Evolutionary conservation across 1,284 basidiomycete genomes (phyloP), one percentile per base, ranked within the genome.

Genomic region (Ceratorhiza oryzae-sativae): DNA sequence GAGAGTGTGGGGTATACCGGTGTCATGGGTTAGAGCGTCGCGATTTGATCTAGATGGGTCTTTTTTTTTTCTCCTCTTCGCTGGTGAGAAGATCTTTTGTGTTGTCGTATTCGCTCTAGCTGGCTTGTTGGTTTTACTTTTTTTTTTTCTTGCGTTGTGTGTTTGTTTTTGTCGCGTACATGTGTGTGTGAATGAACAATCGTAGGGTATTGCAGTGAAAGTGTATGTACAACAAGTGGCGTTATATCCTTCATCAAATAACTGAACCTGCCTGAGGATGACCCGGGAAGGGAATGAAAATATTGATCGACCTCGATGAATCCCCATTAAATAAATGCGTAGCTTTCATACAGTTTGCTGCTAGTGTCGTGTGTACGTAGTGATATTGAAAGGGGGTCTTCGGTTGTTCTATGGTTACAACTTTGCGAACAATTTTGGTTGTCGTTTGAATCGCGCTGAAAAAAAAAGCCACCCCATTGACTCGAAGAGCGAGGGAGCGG

Each of bases 1-100:
- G 73, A 74, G 62, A 73, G 74, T 41, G 74, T 73, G 46, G 60
- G 61, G 39, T 68, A 75, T 18, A 65, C 60, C 5, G 71, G 74
- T 49, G 72, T 73, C 45, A 73, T 75, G 74, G 58, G 58, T 42
- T 73, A 51, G 65, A 46, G 8, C n/a, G n/a, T n/a, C n/a, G n/a
- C n/a, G n/a, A n/a, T n/a, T 18, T 25, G 27, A 12, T n/a, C 42
- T 23, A 23, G 27, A 42, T 3, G 32, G n/a, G n/a, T 15, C 18
- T 15, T 34, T 5, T 61, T 45, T 25, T n/a, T 61, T n/a, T 46
- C 39, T 61, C 39, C 20, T 45, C 34, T 41, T 61, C 59, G 30
- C 39, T 45, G 36, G 41, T 27, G 59, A 61, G 41, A 48, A 61
- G 45, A 25, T 45, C 25, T 45, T 45, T 27, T 46, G 4, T 60